Conservation (phyloP, 2,329 filamentous ascomycete genomes). For the Talaromyces sp. region DNA sequence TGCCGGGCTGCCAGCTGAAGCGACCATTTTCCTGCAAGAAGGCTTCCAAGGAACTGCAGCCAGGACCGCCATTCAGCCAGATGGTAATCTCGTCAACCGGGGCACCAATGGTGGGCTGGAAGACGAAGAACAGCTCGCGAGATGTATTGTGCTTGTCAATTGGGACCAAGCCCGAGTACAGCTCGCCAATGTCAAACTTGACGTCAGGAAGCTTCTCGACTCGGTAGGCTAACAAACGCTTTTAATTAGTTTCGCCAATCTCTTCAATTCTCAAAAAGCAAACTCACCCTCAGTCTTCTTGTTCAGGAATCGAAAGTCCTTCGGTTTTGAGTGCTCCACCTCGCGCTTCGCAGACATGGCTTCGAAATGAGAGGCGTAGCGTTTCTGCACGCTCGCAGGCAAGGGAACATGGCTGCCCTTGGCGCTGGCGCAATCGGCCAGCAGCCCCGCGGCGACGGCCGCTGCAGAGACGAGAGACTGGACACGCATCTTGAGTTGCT, state of each 20-base stretch:
- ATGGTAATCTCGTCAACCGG: slow-evolving; percentile 40
- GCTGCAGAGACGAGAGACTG: slow-evolving; percentile 7
- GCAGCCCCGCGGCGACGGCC: slow-evolving; percentile 6
- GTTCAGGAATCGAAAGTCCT: slow-evolving; percentile 9
- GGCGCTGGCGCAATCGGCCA: slow-evolving; percentile 3
- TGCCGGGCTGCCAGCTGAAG: slow-evolving; percentile 66
- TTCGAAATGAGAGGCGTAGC: slow-evolving; percentile 5
- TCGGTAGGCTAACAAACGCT: slow-evolving; percentile 49
- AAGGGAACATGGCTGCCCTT: slow-evolving; percentile 4
- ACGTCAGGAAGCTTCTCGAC: slow-evolving; percentile 65
- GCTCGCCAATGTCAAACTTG: slow-evolving; percentile 57
- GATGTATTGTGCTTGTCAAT: slow-evolving; percentile 46
- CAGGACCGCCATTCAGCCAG: slow-evolving; percentile 50
- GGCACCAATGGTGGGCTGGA: slow-evolving; percentile 40
- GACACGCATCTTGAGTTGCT: slow-evolving; percentile 6
- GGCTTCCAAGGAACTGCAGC: slow-evolving; percentile 57
- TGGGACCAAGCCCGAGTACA: slow-evolving; percentile 47
- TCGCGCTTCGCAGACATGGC: slow-evolving; percentile 6
- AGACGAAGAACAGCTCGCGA: slow-evolving; percentile 43
- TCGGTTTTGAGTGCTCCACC: not conserved
- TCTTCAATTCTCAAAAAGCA: not conserved
- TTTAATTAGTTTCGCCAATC: not conserved
- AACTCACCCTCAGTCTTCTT: slow-evolving; percentile 7
- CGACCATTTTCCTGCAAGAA: slow-evolving; percentile 73
- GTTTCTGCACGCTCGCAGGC: slow-evolving; percentile 5